Evolutionary conservation across 2,329 filamentous ascomycete species (phyloP).

Genomic region (Dactylellina leptospora): DNA sequence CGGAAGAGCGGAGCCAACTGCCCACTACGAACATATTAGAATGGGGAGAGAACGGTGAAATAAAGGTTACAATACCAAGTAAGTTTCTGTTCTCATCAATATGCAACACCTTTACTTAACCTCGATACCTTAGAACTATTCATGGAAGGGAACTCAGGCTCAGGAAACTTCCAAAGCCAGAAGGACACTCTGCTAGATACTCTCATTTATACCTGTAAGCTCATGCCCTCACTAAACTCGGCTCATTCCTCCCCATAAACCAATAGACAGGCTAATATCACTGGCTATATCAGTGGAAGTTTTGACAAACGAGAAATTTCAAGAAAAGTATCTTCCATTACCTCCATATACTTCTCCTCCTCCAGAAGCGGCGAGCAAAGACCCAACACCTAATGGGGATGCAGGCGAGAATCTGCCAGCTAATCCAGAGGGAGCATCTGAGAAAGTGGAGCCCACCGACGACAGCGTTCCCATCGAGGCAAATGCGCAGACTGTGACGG

Average conservation of each 20-base stretch:
- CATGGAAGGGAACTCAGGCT: constrained; percentile 18
- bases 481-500: too few relatives aligned
- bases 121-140: constrained; percentile 5
- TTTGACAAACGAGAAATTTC: constrained; percentile 21
- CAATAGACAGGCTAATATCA: background rate
- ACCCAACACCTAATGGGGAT: background rate
- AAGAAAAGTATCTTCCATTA: constrained; percentile 12
- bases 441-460: too few relatives aligned
- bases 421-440: background rate
- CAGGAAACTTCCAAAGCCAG: constrained; percentile 13
- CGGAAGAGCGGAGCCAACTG: constrained; percentile 4
- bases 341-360: background rate
- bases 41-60: constrained; percentile 25
- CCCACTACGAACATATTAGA: constrained; percentile 8
- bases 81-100: background rate
- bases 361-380: background rate
- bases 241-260: background rate
- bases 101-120: background rate
- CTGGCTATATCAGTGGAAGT: constrained; percentile 23
- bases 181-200: constrained; percentile 17
- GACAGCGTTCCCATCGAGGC: too few relatives aligned
- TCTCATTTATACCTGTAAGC: constrained; percentile 25
- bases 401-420: background rate
- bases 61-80: constrained; percentile 41
- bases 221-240: background rate